Base-by-base conservation (phyloP, 78 protist species). In the Polysphondylium violaceum region DNA sequence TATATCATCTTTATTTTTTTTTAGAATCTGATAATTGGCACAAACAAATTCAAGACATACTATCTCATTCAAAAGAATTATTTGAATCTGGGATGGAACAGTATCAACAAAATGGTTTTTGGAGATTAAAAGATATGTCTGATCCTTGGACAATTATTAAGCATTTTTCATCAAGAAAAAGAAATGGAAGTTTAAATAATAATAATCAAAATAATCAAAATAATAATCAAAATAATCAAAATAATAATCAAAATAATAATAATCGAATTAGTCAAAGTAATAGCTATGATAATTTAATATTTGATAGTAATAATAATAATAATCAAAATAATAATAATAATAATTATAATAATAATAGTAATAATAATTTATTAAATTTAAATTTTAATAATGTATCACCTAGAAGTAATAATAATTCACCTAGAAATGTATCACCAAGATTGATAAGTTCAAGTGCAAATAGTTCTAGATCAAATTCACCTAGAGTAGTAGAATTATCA, bases 21-120 rank as follows among this genome's bases (percentile, higher is more conserved):
- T 23, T 33, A 76, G 86, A 36, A 29, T 3, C 40, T 29, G 61
- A 63, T 4, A 77, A 77, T 50, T 77, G 87, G 87, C 87, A 77
- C 21, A 77, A 77, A 47, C 87, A 77, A 50, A 77, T 77, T 23
- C 87, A 75, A 41, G 87, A 77, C 36, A 77, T 77, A 4, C 33
- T 77, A 47, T 77, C 87, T 17, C 87, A 77, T n/a, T 35, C 61
- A 7, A 77, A 77, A 50, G 63, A 77, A 11, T 12, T 44, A n/a
- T 77, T 77, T 50, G 74, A 64, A 35, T 77, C 87, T 8, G 87
- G 87, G 12, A 17, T 44, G 41, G 38, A 60, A 2, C 36, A 43
- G 7, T 50, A 23, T 8, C 59, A 63, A 33, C 43, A 38, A 40
- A 77, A 53, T 77, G 87, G 87, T 1, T 63, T 29, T 64, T 77